Conservation (phyloP, 306 rosid species). For the Pueraria montana region DNA sequence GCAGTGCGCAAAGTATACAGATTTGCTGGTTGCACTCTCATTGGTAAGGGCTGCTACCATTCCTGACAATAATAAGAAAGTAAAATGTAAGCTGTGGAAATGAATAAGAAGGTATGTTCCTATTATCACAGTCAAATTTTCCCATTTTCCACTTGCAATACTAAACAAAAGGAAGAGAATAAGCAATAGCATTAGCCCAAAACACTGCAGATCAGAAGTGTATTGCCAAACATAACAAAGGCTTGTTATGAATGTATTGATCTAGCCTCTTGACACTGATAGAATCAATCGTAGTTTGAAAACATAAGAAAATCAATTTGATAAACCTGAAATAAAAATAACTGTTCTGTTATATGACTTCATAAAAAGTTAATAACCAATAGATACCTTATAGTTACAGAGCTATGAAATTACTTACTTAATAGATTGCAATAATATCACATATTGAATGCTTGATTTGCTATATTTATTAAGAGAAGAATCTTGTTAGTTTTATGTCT, state of each 20-base stretch:
- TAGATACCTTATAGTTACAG: neutral
- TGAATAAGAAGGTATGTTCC: neutral
- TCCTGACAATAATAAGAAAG: slow-evolving; percentile 59
- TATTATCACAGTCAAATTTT: neutral
- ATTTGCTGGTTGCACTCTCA: slow-evolving; percentile 97
- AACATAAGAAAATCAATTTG: neutral
- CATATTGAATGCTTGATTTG: neutral
- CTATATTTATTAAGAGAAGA: neutral
- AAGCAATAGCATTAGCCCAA: neutral
- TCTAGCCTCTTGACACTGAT: neutral
- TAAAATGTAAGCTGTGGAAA: neutral
- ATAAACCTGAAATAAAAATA: neutral
- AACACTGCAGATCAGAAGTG: neutral
- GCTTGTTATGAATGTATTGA: neutral
- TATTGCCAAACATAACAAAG: slow-evolving; percentile 9
- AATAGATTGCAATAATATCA: neutral
- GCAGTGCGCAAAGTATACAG: slow-evolving; percentile 93
- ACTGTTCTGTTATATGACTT: neutral
- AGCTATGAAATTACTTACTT: slow-evolving; percentile 6
- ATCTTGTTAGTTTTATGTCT: neutral
- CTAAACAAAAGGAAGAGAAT: neutral
- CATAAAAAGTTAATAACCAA: neutral
- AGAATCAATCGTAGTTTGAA: neutral
- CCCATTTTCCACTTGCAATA: neutral
- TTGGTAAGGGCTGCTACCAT: slow-evolving; percentile 97